A percentile compares a stretch with the other conserved stretches of the same genome.
Evolutionary conservation across 495 filamentous ascomycete species (phyloP).

Genomic region (Lasiosphaeria ovina): DNA sequence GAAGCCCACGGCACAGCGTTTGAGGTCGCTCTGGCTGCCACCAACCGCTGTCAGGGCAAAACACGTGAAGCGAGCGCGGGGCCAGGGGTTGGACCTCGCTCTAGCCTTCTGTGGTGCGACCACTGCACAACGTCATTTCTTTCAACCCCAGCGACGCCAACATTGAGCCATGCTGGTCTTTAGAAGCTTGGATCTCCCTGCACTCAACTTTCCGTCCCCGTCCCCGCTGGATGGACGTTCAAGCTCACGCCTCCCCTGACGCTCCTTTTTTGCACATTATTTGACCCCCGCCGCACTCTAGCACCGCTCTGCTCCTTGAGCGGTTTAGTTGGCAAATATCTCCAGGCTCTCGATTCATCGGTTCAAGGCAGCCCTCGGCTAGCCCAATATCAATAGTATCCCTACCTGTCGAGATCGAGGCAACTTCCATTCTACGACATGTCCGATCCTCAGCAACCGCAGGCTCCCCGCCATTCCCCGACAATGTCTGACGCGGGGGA

Average conservation of each 20-base stretch:
- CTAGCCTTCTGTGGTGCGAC: neutral
- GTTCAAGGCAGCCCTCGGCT: too few species aligned
- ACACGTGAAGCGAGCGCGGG: neutral
- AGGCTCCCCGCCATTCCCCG: neutral
- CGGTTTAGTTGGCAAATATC: too few species aligned
- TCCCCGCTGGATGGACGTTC: too few species aligned
- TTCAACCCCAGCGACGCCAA: neutral
- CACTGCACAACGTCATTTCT: conserved; percentile 10
- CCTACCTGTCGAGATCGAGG: too few species aligned
- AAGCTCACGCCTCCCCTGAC: too few species aligned
- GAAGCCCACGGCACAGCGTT: neutral
- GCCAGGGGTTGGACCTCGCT: neutral
- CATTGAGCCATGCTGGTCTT: conserved; percentile 13
- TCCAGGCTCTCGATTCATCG: too few species aligned
- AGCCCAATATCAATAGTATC: too few species aligned
- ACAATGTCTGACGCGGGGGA: conserved; percentile 47
- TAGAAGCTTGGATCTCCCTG: neutral
- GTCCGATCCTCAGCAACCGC: too few species aligned
- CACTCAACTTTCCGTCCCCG: neutral
- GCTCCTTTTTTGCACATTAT: too few species aligned
- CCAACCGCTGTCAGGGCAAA: neutral
- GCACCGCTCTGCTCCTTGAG: too few species aligned
- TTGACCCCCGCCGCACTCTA: too few species aligned
- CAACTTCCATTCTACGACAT: too few species aligned
- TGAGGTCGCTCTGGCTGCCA: neutral